phyloP scores from a whole-genome alignment of 2,329 filamentous ascomycete genomes.

The Penicillium oxalicum region DNA sequence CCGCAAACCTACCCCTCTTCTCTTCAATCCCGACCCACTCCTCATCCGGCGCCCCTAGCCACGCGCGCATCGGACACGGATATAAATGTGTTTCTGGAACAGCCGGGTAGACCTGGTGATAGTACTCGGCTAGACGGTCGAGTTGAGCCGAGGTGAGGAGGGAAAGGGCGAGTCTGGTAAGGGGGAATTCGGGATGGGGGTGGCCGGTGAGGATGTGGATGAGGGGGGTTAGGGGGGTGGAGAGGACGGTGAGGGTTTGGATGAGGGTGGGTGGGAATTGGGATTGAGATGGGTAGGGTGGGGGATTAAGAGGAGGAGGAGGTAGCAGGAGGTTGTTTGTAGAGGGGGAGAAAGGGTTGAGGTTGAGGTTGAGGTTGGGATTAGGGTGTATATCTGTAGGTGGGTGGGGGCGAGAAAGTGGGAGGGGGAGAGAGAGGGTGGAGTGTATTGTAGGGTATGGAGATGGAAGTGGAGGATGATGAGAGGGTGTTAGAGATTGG shows the following conservation, averaged over 20 bases:
- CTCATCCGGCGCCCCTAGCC: constrained; percentile 24
- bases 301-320: too few relatives aligned
- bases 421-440: neutral
- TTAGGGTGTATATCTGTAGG: neutral
- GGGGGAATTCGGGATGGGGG: constrained; percentile 36
- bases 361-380: neutral
- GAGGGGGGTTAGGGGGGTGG: constrained; percentile 34
- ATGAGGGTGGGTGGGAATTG: too few relatives aligned
- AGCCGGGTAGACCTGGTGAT: constrained; percentile 39
- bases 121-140: constrained; percentile 38
- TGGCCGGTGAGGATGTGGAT: constrained; percentile 30
- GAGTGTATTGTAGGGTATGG: neutral
- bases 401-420: too few relatives aligned
- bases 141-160: constrained; percentile 38
- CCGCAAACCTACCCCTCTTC: constrained; percentile 38
- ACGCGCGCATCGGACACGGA: constrained; percentile 27
- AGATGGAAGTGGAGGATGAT: neutral
- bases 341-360: neutral
- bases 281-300: too few relatives aligned
- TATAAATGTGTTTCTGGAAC: constrained; percentile 28
- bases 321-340: too few relatives aligned
- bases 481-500: neutral
- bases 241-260: constrained; percentile 14
- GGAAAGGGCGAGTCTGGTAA: constrained; percentile 34
- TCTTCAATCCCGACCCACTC: constrained; percentile 27